Base-by-base conservation (phyloP, 495 filamentous ascomycete genomes). In the Endocarpon pusillum region DNA sequence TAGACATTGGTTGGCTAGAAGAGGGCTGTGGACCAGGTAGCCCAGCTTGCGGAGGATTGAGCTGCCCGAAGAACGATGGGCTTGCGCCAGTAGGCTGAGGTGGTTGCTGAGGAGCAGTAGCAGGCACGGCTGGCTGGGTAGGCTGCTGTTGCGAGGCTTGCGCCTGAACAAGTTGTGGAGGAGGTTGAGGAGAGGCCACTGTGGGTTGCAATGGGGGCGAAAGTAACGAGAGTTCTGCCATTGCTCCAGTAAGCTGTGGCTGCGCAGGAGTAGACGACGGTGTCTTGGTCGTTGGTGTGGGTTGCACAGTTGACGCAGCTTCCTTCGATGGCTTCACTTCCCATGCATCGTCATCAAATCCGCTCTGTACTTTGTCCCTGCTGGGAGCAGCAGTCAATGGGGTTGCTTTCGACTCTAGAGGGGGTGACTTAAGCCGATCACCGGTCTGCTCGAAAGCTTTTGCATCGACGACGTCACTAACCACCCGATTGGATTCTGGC, bases 311-410 rank as follows among this genome's bases (percentile, higher is more conserved):
- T n/a, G 53, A 14, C 32, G 53, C 40, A 3, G 59, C 49, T 41
- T 74, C 69, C 51, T 74, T 81, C n/a, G 81, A 66, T n/a, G 85
- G 81, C 59, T 94, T 94, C 6, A 89, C 75, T 47, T 86, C 81
- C 89, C 89, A 99, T 19, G 91, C 91, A 62, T 94, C 82, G 46
- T 97, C 91, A 26, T 99, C 89, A 41, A 99, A 96, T 15, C 84
- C 84, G 32, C 62, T 55, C 14, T 53, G 32, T 20, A 54, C 52
- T 44, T 53, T 57, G 35, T 51, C 49, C 14, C 42, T 39, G n/a
- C 53, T 47, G 8, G 49, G 37, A 37, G 62, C 61, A 29, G 63
- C 55, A 3, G 62, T 45, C 8, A 65, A 43, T 26, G 73, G 73
- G 25, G 67, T 64, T 3, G 63, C 41, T 1, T 57, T 50, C 9